Percentiles rank a stretch among this genome's conserved stretches.
Evolutionary conservation across 306 rosid genomes (phyloP).

Genomic region (Prunus padus): DNA sequence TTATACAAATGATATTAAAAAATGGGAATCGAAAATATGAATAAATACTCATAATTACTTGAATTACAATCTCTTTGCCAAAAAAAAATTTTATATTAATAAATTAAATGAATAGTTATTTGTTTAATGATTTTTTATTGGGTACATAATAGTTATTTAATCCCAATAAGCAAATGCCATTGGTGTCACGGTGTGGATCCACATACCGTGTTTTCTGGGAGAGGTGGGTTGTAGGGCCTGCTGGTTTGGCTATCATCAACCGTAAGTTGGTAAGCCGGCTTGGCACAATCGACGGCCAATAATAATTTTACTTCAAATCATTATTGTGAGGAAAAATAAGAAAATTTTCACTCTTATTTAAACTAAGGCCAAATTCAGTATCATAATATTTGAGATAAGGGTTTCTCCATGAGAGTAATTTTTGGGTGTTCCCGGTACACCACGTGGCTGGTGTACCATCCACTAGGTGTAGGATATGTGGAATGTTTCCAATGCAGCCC

Average conservation of each 20-base stretch:
- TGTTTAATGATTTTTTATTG: not conserved
- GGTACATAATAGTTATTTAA: not conserved
- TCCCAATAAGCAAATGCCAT: not conserved
- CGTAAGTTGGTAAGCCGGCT: not conserved
- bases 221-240: conserved; percentile 20
- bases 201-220: conserved; percentile 24
- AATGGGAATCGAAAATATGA: too few relatives aligned
- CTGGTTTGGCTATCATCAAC: conserved; percentile 17
- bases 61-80: too few relatives aligned
- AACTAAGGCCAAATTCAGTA: too few relatives aligned
- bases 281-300: not conserved
- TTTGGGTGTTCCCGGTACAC: too few relatives aligned
- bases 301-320: not conserved
- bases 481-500: too few relatives aligned
- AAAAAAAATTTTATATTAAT: not conserved
- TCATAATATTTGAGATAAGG: too few relatives aligned
- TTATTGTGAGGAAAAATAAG: not conserved
- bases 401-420: too few relatives aligned
- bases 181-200: conserved; percentile 18
- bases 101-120: not conserved
- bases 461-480: too few relatives aligned
- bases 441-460: too few relatives aligned
- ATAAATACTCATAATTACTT: too few relatives aligned
- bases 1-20: too few relatives aligned
- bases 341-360: too few relatives aligned